Evolutionary conservation across 352 stramenopile genomes (phyloP), one percentile per base, ranked within the genome.

Genomic region (Aphanomyces euteiches): DNA sequence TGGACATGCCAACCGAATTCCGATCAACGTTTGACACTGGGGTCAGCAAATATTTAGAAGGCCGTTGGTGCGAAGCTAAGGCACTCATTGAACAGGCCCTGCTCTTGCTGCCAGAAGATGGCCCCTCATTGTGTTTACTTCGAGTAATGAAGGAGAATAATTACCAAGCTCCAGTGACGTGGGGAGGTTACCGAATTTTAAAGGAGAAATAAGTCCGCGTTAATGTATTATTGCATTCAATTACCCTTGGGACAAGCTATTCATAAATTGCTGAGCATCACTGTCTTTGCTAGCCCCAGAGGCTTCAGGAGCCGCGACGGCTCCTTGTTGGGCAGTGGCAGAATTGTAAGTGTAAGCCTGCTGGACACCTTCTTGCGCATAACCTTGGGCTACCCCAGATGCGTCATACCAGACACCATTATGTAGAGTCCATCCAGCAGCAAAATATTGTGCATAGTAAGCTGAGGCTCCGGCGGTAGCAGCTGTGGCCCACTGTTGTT

Each of bases 41-140:
- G 8, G 70, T 88, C 10, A 73, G 82, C 19, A 43, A 79, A 8
- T 96, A 96, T 65, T 72, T 96, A 10, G 64, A 76, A 6, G 89
- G 89, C 34, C 79, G 93, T 43, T 96, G 86, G 84, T 60, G 56
- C n/a, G 47, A 72, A 19, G 85, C 83, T 8, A 80, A 82, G 57
- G 54, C 74, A 48, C 64, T 72, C 12, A 72, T 96, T 7, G 80
- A 89, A 37, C 21, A 67, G 47, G 83, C 84, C 38, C 77, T 91
- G 17, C 88, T 89, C 77, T 76, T 85, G 37, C 47, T 81, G 76
- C 76, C 74, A 36, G 72, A 36, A 19, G 84, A 95, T 79, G 84
- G 85, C 36, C 80, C 87, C 8, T 84, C 72, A 43, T 67, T 78
- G 61, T 74, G 65, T 3, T 70, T 95, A 3, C 82, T 93, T 47